These are phyloP conservation scores for Aspergillus hiratsukae DNA, from an alignment of 2,329 filamentous ascomycete species.

Conservation along the genomic window DNA sequence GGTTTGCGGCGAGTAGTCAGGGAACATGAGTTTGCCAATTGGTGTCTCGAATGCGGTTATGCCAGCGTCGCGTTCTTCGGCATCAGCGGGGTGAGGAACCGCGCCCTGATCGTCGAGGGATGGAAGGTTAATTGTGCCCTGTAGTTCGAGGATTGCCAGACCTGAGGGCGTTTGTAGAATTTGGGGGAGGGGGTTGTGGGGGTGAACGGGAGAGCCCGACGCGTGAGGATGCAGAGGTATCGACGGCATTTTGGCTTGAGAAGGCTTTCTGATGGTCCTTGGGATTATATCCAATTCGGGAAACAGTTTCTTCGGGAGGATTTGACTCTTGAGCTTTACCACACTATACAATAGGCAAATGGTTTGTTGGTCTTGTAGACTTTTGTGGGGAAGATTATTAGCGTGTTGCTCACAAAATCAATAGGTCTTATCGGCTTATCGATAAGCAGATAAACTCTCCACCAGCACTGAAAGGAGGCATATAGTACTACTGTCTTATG, in stretches of 20 bases:
- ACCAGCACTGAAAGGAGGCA: not conserved
- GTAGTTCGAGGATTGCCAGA: constrained; percentile 84
- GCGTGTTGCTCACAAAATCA: not conserved
- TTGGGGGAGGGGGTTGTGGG: constrained; percentile 63
- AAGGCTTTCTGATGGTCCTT: not conserved
- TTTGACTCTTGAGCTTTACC: not conserved
- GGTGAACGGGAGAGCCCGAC: constrained; percentile 8
- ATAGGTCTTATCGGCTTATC: not conserved
- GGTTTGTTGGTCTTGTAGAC: not conserved
- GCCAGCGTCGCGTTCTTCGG: constrained; percentile 8
- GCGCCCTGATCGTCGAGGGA: constrained; percentile 22
- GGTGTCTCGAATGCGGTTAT: constrained; percentile 40
- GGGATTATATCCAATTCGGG: constrained; percentile 4
- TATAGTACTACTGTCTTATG: not conserved
- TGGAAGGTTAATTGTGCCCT: constrained; percentile 82
- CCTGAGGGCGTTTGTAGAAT: constrained; percentile 85
- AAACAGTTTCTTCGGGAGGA: not conserved
- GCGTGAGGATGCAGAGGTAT: constrained; percentile 34
- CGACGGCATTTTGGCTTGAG: constrained; percentile 35
- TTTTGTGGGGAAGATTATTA: not conserved
- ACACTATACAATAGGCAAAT: not conserved
- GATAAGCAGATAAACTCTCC: not conserved
- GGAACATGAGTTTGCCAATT: constrained; percentile 74
- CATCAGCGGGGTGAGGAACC: not conserved
- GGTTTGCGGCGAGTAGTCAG: constrained; percentile 60